Evolutionary conservation across 495 filamentous ascomycete species (phyloP), one percentile per base, ranked within the genome.

Genomic region (Aspergillus mulundensis): DNA sequence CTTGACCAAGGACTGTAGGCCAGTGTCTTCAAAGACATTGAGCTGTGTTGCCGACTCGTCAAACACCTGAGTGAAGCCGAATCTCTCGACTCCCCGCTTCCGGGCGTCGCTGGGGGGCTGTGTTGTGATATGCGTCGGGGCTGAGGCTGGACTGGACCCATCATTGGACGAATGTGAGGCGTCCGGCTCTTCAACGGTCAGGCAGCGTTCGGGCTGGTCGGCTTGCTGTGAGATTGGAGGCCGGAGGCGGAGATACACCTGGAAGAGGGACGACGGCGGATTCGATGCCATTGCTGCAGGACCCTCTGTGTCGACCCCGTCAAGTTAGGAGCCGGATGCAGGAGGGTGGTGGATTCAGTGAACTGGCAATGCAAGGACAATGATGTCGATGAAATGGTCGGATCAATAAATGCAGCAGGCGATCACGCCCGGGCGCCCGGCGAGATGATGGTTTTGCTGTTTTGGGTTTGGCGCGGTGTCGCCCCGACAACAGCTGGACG

Each of bases 51-150:
- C 83, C 62, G 85, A 77, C 62, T 97, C 91, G 60, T 95, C 88
- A 62, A 96, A 97, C 15, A 98, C 89, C 59, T 81, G 85, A 5
- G 95, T 98, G 67, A 98, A 98, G 0, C 87, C 89, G 61, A 97
- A 98, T 64, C 85, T 90, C 74, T 98, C 94, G 30, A 96, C 81
- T 5, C 90, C 91, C 16, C 91, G 86, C 56, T 91, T 87, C 49
- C 94, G 77, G 60, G 70, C 79, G 45, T 91, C 88, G 43, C 81
- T 86, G 0, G 91, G 91, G 0, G 92, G 91, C 60, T 90, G 90
- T 10, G 96, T 77, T 0, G 88, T 96, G 62, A 97, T 91, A 65
- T 96, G 89, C 7, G 87, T 91, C 1, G 90, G 84, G 15, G 74
- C 67, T 12, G 69, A 54, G 36, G 70, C 65, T 28, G 82, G 70